Evolutionary conservation across 805 yeast species (phyloP).

Genomic region (Starmerella tilneyi): DNA sequence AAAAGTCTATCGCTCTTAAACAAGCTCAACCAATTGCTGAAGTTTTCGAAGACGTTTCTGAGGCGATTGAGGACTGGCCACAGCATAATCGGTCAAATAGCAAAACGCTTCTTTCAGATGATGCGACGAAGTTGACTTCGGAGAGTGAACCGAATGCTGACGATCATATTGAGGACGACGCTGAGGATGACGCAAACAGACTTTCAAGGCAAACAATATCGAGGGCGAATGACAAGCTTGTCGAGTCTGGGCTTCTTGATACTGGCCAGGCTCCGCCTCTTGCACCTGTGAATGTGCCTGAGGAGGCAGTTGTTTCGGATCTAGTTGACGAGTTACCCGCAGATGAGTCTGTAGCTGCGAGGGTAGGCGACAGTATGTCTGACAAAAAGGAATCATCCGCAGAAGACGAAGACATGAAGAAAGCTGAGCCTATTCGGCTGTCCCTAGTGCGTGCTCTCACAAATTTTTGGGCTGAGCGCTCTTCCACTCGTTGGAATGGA

Average conservation of each 20-base stretch:
- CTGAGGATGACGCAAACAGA: conserved; percentile 12
- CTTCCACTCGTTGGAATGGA: conserved; percentile 92
- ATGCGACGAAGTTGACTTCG: too few relatives aligned
- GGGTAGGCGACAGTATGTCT: background rate
- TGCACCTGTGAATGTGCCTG: background rate
- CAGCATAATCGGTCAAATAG: conserved; percentile 1
- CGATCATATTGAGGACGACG: background rate
- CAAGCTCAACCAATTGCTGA: conserved; percentile 82
- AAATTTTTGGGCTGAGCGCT: conserved; percentile 94
- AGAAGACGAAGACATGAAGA: conserved; percentile 14
- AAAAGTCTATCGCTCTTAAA: conserved; percentile 60
- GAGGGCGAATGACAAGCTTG: conserved; percentile 1
- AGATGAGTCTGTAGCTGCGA: too few relatives aligned
- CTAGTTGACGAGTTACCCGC: background rate
- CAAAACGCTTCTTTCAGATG: background rate
- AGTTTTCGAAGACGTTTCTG: conserved; percentile 75
- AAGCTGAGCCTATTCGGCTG: conserved; percentile 14
- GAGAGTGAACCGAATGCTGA: background rate
- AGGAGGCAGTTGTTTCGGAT: too few relatives aligned
- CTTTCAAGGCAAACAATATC: conserved; percentile 1
- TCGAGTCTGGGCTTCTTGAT: background rate
- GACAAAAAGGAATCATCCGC: background rate
- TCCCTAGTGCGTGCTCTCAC: conserved; percentile 74
- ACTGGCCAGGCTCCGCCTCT: background rate
- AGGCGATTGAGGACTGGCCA: conserved; percentile 36